Base-by-base conservation (phyloP, 2,329 filamentous ascomycete species). In the Ophiostoma triangulosporum region DNA sequence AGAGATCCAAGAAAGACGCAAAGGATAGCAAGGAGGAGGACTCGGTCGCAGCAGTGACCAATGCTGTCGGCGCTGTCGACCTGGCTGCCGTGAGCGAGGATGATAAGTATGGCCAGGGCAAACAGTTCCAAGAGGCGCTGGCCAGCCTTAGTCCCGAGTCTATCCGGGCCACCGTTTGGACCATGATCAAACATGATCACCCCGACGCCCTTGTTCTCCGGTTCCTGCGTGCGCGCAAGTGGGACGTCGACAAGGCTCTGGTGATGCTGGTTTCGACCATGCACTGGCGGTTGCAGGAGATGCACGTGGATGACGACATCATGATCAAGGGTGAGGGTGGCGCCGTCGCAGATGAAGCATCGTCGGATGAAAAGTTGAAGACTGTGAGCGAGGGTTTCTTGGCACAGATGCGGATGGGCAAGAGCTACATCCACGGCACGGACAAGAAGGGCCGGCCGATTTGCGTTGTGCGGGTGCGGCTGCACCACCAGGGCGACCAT, bases 231-330 rank as follows among this genome's bases (percentile, higher is more conserved):
- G 89, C 89, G n/a, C 77, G 89, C 46, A 95, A 95, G 69, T 98
- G 93, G 93, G 88, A 98, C 64, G 82, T 95, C 17, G 84, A 95
- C 51, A 89, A 88, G 65, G 93, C 93, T 4, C 75, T 97, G 26
- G 78, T 95, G 60, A 98, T 98, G 93, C 72, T 96, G 66, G 78
- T 98, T 43, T 88, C 88, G 2, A 95, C 93, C 0, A 87, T 97
- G 78, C 85, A 88, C 66, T 98, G 93, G 93, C 81, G 93, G 59
- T 71, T 81, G 54, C 74, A 77, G 35, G 88, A 95, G 56, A 84
- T 93, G 75, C 81, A 88, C 61, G 87, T 97, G 20, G 93, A 98
- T 64, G 83, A 87, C 55, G 87, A 95, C 60, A 84, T 98, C 61
- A 86, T 95, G 77, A 70, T 70, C 57, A 79, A 80, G 35, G 89